Conservation (phyloP, 2,329 filamentous ascomycete genomes). For the Biscogniauxia mediterranea region DNA sequence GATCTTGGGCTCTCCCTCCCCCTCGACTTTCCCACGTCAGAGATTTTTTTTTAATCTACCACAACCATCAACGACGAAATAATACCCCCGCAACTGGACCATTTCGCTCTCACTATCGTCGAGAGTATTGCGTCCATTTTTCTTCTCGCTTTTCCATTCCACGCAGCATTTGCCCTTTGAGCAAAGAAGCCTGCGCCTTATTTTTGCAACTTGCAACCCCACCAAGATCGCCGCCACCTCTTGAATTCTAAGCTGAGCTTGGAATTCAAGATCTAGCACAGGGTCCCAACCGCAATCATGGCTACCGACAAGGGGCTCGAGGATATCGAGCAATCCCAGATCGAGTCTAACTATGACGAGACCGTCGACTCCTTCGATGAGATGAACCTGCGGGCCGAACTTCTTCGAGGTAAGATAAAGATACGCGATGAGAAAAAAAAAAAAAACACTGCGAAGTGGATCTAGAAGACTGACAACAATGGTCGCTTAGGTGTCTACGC, state of each 20-base stretch:
- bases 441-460: conserved; percentile 21
- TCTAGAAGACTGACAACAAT: conserved; percentile 11
- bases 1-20: conserved; percentile 24
- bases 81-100: conserved; percentile 19
- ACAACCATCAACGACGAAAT: conserved; percentile 16
- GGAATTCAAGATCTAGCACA: conserved; percentile 65
- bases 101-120: conserved; percentile 24
- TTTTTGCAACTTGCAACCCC: conserved; percentile 32
- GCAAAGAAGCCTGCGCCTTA: conserved; percentile 24
- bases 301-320: conserved; percentile 97
- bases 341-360: conserved; percentile 99
- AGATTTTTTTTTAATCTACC: conserved; percentile 10
- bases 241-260: conserved; percentile 78
- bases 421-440: conserved; percentile 19
- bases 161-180: conserved; percentile 23
- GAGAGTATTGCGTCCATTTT: conserved; percentile 29
- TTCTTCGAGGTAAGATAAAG: conserved; percentile 79
- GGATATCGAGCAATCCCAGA: conserved; percentile 74
- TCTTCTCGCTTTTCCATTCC: conserved; percentile 24
- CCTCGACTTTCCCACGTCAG: conserved; percentile 25
- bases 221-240: conserved; percentile 38
- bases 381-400: conserved; percentile 95
- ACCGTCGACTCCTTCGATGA: conserved; percentile 98
- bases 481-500: conserved; percentile 79
- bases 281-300: conserved; percentile 78